Evolutionary conservation across 768 basidiomycete genomes (phyloP), one percentile per base, ranked within the genome.

Genomic region (Daedalea quercina): DNA sequence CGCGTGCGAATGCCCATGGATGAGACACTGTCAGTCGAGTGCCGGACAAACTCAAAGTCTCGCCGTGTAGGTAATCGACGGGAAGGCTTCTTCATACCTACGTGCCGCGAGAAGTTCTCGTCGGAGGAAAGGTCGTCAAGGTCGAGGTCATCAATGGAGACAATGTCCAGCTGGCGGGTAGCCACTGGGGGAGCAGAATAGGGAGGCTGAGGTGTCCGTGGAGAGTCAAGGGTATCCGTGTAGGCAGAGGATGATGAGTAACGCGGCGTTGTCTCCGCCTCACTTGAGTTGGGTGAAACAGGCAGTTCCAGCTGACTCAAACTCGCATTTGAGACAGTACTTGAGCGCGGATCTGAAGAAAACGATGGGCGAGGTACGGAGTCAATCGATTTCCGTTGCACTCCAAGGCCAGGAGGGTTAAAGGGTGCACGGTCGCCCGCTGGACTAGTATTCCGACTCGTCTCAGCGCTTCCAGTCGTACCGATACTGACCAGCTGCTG

Each of bases 1-100:
- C 79, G 79, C 9, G 81, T 81, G 26, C 77, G 74, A 43, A 88
- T 79, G 3, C 85, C 86, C 80, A 90, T 82, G 28, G 90, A 93
- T 1, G 88, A 90, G 23, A 88, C 86, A 34, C 79, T 84, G 50
- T 73, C 75, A 15, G 54, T 53, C 6, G 85, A 82, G n/a, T 81
- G 72, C 6, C 82, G 75, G 25, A 90, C 78, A 57, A 91, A 90
- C 65, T 90, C 87, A 54, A 92, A 90, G 54, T 91, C 87, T 22
- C 86, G 80, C 4, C 89, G 80, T 43, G 81, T 73, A 0, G 90
- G 90, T 22, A 92, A 70, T 57, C 81, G 80, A 23, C 82, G 76
- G 7, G 73, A 70, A 0, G 69, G 69, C 56, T 76, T 79, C 45
- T 79, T 74, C 50, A 85, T 65, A n/a, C 81, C 83, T 1, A 69